Conservation (phyloP, 2,329 filamentous ascomycete species). For the Chaetomium sp. region DNA sequence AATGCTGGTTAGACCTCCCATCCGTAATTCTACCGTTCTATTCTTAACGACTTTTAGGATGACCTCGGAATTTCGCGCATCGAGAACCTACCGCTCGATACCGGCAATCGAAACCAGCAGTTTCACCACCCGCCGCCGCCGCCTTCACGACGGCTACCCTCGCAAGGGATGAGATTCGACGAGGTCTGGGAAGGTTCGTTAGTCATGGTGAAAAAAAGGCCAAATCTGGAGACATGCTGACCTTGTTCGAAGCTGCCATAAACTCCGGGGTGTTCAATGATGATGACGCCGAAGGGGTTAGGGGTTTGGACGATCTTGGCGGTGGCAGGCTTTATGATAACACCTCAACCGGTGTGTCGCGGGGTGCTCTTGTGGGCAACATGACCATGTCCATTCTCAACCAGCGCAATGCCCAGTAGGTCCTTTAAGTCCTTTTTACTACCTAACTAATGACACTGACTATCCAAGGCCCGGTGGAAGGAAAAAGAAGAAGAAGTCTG, state of each 20-base stretch:
- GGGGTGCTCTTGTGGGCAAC: neutral
- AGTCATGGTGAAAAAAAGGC: neutral
- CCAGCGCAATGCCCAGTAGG: conserved; percentile 4
- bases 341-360: neutral
- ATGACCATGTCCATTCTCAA: conserved; percentile 4
- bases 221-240: neutral
- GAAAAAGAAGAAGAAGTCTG: too few relatives aligned
- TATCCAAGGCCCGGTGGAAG: too few relatives aligned
- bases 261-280: conserved; percentile 25
- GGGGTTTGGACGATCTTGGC: conserved; percentile 24
- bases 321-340: conserved; percentile 24
- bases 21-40: conserved; percentile 1
- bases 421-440: neutral
- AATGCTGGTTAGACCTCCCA: conserved; percentile 10
- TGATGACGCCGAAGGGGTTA: conserved; percentile 26
- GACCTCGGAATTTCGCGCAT: conserved; percentile 28
- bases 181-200: conserved; percentile 9
- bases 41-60: conserved; percentile 16
- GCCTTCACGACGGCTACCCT: neutral
- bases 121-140: neutral
- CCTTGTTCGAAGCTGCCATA: conserved; percentile 12
- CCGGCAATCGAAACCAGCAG: neutral
- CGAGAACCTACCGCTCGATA: conserved; percentile 18
- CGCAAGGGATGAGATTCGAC: neutral
- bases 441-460: too few relatives aligned